Percentiles rank a stretch among this genome's conserved stretches.
Evolutionary conservation across 169 alveolate genomes (phyloP).

Genomic region (Cryptosporidium sp.): DNA sequence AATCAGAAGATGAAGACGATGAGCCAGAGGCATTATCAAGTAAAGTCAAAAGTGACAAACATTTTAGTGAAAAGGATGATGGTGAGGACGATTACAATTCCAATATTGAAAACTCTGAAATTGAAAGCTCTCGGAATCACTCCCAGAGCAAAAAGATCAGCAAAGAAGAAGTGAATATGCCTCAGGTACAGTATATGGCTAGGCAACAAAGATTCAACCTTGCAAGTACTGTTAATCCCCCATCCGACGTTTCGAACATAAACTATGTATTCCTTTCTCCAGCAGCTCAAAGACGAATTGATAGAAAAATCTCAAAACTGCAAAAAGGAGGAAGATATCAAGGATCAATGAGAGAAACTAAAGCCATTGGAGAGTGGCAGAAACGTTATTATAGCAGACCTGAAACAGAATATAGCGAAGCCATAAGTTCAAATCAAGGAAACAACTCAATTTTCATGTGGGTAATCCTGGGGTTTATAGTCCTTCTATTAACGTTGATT

Average conservation of each 20-base stretch:
- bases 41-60: not conserved
- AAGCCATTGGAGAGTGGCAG: conserved; percentile 69
- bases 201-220: conserved; percentile 46
- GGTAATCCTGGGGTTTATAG: conserved; percentile 35
- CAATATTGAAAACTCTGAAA: conserved; percentile 1
- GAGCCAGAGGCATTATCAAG: not conserved
- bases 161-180: not conserved
- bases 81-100: conserved; percentile 4
- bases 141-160: not conserved
- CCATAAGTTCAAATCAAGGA: not conserved
- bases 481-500: not conserved
- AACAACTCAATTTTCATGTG: conserved; percentile 23
- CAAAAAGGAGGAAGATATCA: conserved; percentile 38
- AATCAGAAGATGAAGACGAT: not conserved
- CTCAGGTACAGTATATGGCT: conserved; percentile 29
- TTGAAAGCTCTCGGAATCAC: not conserved
- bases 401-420: conserved; percentile 11
- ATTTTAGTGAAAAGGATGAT: conserved; percentile 8
- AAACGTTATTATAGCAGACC: conserved; percentile 65
- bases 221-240: conserved; percentile 31
- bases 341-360: conserved; percentile 67
- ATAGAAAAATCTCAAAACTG: conserved; percentile 38
- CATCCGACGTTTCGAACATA: conserved; percentile 35
- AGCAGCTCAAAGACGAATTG: conserved; percentile 44
- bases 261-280: conserved; percentile 66